These are phyloP conservation scores for Eimeria necatrix DNA, from an alignment of 169 alveolate genomes.

Conservation along the genomic window DNA sequence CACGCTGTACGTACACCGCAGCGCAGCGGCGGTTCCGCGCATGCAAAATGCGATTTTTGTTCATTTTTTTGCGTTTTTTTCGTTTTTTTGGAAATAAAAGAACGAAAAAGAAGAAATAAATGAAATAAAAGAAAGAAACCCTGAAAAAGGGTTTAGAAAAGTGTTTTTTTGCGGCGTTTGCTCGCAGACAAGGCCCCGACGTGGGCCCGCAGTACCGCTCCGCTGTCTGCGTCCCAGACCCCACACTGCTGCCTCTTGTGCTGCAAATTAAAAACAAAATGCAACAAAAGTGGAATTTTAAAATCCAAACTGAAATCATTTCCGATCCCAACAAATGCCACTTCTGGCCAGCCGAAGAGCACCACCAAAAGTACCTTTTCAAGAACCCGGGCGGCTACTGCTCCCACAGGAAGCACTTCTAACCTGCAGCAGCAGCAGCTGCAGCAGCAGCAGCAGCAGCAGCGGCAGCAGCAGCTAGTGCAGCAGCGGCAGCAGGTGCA, in stretches of 20 bases:
- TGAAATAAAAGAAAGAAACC: too few species aligned
- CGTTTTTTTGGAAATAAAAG: too few species aligned
- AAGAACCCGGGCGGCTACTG: slow-evolving; percentile 84
- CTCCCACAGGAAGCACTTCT: slow-evolving; percentile 74
- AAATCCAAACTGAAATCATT: slow-evolving; percentile 2
- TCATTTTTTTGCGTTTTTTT: not conserved
- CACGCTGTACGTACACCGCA: too few species aligned
- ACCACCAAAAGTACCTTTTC: slow-evolving; percentile 82
- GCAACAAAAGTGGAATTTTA: slow-evolving; percentile 22
- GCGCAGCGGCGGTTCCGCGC: too few species aligned
- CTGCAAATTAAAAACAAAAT: slow-evolving; percentile 46
- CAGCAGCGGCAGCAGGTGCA: not conserved
- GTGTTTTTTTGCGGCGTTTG: not conserved
- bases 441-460: too few species aligned
- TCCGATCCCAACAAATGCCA: not conserved
- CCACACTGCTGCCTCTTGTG: slow-evolving; percentile 67
- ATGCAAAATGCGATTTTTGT: not conserved
- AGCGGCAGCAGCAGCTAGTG: not conserved
- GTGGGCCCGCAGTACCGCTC: slow-evolving; percentile 89
- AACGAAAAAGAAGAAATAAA: too few species aligned
- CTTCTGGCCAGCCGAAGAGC: slow-evolving; percentile 80
- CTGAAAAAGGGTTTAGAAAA: too few species aligned
- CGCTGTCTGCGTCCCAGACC: slow-evolving; percentile 83
- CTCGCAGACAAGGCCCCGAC: slow-evolving; percentile 86
- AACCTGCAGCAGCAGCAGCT: not conserved